Conservation (phyloP, 208 protist species). For the Leishmania mexicana region DNA sequence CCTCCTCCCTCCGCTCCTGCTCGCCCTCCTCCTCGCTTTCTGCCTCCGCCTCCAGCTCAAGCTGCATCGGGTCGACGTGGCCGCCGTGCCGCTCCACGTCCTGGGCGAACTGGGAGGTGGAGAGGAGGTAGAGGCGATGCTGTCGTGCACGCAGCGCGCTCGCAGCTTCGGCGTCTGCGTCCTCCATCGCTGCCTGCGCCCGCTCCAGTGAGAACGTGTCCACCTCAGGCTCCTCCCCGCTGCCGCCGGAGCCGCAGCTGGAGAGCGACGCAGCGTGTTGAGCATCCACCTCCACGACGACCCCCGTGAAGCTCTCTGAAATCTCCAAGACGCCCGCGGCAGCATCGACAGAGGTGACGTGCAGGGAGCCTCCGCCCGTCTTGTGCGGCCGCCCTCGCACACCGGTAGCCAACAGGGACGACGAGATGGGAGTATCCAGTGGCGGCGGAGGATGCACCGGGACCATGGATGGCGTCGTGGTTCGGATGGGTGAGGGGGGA, state of each 20-base stretch:
- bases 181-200: constrained; percentile 30
- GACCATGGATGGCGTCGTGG: constrained; percentile 10
- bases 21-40: constrained; percentile 1
- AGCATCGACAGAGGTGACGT: not conserved
- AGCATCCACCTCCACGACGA: constrained; percentile 9
- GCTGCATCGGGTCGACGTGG: constrained; percentile 25
- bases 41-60: constrained; percentile 12
- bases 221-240: constrained; percentile 27
- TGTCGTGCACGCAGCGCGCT: constrained; percentile 20
- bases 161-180: constrained; percentile 35
- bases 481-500: constrained; percentile 5
- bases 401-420: not conserved
- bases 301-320: not conserved
- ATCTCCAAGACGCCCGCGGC: not conserved
- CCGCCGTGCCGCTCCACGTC: constrained; percentile 31
- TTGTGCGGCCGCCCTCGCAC: not conserved
- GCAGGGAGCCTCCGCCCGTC: not conserved
- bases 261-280: not conserved
- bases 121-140: constrained; percentile 28
- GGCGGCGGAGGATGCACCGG: not conserved
- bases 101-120: constrained; percentile 38
- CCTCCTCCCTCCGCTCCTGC: not conserved
- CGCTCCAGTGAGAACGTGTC: constrained; percentile 39
- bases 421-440: not conserved
- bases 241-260: not conserved